phyloP scores from a whole-genome alignment of 2,329 filamentous ascomycete genomes.

The Colletotrichum liaoningense region DNA sequence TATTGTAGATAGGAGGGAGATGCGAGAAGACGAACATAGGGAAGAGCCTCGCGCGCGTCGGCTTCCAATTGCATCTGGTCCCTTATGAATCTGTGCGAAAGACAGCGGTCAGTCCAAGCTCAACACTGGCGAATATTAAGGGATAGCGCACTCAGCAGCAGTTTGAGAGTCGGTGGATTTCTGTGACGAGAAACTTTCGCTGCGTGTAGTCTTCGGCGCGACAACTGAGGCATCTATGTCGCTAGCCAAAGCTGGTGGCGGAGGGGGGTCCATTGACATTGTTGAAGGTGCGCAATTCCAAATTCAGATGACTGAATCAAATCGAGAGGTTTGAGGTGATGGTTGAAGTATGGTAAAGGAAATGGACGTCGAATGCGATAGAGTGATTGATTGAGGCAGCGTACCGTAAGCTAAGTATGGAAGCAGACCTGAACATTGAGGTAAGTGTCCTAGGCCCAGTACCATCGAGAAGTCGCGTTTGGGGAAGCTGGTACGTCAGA shows the following conservation, averaged over 20 bases:
- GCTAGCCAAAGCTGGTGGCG: constrained; percentile 42
- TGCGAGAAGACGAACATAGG: constrained; percentile 75
- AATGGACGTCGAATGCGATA: neutral
- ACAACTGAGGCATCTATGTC: constrained; percentile 34
- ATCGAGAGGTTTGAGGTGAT: neutral
- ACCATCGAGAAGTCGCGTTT: constrained; percentile 14
- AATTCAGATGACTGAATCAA: neutral
- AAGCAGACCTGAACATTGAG: neutral
- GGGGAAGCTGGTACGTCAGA: constrained; percentile 20
- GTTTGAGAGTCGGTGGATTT: constrained; percentile 76
- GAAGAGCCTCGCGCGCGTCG: constrained; percentile 93
- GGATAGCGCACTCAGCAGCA: constrained; percentile 70
- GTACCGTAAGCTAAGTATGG: neutral
- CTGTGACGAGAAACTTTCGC: constrained; percentile 69
- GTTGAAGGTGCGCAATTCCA: neutral
- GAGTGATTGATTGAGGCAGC: neutral
- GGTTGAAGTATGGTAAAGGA: neutral
- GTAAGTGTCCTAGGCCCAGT: neutral
- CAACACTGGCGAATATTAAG: neutral
- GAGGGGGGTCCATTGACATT: constrained; percentile 53
- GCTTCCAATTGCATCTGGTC: constrained; percentile 91
- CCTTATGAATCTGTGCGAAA: constrained; percentile 77
- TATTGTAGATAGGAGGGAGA: neutral
- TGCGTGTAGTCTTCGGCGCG: constrained; percentile 52
- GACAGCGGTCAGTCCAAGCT: neutral